Conservation (phyloP, 192 early-diverging fungal genomes). For the Coemansia sp. region DNA sequence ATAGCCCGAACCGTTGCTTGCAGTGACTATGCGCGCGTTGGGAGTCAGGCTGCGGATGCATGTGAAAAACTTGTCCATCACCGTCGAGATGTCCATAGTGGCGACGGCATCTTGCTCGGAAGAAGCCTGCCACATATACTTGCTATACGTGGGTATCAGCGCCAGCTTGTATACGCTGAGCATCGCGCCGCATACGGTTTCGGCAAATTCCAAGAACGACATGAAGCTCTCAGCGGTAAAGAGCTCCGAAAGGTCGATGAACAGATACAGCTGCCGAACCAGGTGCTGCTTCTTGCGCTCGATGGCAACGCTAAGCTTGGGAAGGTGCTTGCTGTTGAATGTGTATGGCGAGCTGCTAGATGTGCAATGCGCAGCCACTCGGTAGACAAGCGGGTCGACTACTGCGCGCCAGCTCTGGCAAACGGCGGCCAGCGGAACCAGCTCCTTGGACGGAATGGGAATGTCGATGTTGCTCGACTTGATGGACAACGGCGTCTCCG, state of each 20-base stretch:
- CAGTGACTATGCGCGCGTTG: conserved; percentile 1
- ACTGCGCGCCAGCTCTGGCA: conserved; percentile 18
- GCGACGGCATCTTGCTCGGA: background rate
- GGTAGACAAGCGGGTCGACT: conserved; percentile 21
- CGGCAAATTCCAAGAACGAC: background rate
- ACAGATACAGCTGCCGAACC: conserved; percentile 14
- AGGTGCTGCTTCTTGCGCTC: conserved; percentile 7
- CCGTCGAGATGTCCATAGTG: background rate
- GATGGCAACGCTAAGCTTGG: background rate
- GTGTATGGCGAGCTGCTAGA: background rate
- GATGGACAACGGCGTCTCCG: background rate
- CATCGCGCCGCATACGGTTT: background rate
- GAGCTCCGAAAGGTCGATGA: conserved; percentile 4
- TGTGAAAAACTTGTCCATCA: background rate
- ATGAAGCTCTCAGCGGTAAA: background rate
- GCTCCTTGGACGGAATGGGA: background rate
- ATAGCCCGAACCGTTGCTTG: background rate
- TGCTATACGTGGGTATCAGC: background rate
- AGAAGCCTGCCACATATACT: background rate
- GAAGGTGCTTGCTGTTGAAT: background rate
- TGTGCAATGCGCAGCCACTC: background rate
- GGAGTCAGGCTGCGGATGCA: background rate
- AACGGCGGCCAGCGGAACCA: conserved; percentile 9
- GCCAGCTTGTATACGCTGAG: background rate
- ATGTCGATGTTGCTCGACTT: background rate